Base-by-base conservation (phyloP, 2,329 filamentous ascomycete genomes). In the Colletotrichum kahawae region DNA sequence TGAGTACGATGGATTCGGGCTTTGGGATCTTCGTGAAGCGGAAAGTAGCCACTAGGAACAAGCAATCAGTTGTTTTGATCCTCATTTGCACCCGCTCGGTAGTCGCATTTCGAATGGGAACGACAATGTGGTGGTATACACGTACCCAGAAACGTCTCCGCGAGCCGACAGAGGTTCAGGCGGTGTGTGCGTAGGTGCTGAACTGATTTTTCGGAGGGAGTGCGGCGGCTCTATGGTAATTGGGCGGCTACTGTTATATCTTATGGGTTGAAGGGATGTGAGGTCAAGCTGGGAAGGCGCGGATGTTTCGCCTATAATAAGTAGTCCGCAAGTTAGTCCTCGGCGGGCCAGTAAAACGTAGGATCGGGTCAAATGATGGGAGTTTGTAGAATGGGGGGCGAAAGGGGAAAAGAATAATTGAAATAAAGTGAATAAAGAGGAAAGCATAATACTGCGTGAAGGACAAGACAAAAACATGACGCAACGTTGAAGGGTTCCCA, bases 81-180 rank as follows among this genome's bases (percentile, higher is more conserved):
- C 27, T 31, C 57, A n/a, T 33, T 9, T 34, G 7, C 18, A n/a
- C 27, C n/a, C 16, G 10, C 21, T 56, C 18, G 18, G 18, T n/a
- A 16, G 38, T 18, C 38, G 38, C 18, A n/a, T 48, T 48, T 48
- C 38, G 9, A 8, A 56, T 24, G 21, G 21, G 38, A 48, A 21
- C 27, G 24, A 13, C 29, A 60, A 60, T 18, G 14, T 9, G 31
- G 24, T 34, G 57, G 21, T 18, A 34, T 51, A 57, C 10, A 85
- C 88, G 80, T 88, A 92, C 91, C 90, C 90, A 80, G 85, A 86
- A 65, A 90, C 79, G 81, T 92, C 91, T 67, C 91, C 91, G 70
- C 91, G 86, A 59, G 88, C 91, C 31, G 90, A 91, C 27, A 92
- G 82, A 76, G 87, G 88, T 77, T 87, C 87, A 27, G 84, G 86